Evolutionary conservation across 2,329 filamentous ascomycete species (phyloP).

Genomic region (Talaromyces sp.): DNA sequence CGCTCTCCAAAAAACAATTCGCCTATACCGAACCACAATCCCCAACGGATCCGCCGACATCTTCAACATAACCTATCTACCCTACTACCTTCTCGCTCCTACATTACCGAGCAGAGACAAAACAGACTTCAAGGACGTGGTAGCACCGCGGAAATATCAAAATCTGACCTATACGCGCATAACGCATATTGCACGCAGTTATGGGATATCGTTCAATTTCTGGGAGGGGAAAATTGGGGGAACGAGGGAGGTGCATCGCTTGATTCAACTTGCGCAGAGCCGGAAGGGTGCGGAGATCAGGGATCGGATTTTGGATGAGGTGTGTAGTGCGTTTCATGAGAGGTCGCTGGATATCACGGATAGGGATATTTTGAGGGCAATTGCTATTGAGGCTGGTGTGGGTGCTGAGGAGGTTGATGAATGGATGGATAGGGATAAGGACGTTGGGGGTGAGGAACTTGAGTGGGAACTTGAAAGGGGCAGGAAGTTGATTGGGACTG

Average conservation of each 20-base stretch:
- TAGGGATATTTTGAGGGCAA: background rate
- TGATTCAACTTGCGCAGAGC: constrained; percentile 16
- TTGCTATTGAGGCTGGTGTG: constrained; percentile 15
- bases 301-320: background rate
- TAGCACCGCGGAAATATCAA: background rate
- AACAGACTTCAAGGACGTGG: constrained; percentile 2
- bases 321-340: constrained; percentile 10
- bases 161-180: constrained; percentile 13
- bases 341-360: constrained; percentile 15
- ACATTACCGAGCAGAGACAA: constrained; percentile 5
- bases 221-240: constrained; percentile 11
- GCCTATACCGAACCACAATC: constrained; percentile 12
- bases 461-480: background rate
- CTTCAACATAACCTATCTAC: constrained; percentile 16
- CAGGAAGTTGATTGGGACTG: background rate
- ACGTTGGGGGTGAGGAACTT: constrained; percentile 10
- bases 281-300: background rate
- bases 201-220: constrained; percentile 16
- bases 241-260: constrained; percentile 14
- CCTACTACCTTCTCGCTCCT: constrained; percentile 18
- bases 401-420: constrained; percentile 4
- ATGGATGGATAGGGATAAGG: constrained; percentile 5
- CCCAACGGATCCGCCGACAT: constrained; percentile 16
- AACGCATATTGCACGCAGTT: constrained; percentile 12
- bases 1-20: constrained; percentile 2